Evolutionary conservation across 345 rosid genomes (phyloP), one percentile per base, ranked within the genome.

Genomic region (Brassica cretica): DNA sequence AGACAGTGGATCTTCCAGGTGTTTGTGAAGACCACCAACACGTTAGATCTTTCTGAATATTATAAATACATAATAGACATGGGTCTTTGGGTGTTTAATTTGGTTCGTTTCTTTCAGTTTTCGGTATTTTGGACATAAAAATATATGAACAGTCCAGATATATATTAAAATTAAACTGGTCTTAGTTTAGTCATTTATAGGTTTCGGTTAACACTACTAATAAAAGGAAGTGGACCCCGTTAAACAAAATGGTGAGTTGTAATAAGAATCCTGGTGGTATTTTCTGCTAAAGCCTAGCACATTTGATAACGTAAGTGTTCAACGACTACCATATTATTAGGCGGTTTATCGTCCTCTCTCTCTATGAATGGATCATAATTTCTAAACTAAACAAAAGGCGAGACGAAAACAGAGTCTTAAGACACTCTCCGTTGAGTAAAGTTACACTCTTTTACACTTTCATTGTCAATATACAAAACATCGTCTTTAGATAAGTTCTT

Each of bases 401-500:
- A 56, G 44, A 66, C 32, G 66, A 68, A 69, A 76, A 62, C 80
- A 70, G 56, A 75, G 78, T 32, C 51, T 65, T 11, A 9, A 68
- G 66, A 44, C 51, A 68, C 68, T 60, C 25, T 29, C 8, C 6
- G 11, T 44, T 75, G 15, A 21, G 46, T 27, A 44, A 39, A 27
- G 67, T 16, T 15, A 67, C 69, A 41, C 8, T 76, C 68, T 76
- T 11, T 35, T 15, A 63, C 56, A 18, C 32, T 10, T 78, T 46
- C 68, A 68, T 49, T 78, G 16, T n/a, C 74, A 60, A 79, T 74
- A 69, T 69, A 74, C 61, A 74, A 64, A 29, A 92, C 87, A 78
- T 93, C 97, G 35, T 89, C 94, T 73, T 89, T 88, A 1, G 84
- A 74, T 77, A 94, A 81, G 59, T 89, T 83, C 97, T 91, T 85